These are phyloP conservation scores for Trichosporon sp. DNA, from an alignment of 1,284 basidiomycete genomes.

Conservation along the genomic window DNA sequence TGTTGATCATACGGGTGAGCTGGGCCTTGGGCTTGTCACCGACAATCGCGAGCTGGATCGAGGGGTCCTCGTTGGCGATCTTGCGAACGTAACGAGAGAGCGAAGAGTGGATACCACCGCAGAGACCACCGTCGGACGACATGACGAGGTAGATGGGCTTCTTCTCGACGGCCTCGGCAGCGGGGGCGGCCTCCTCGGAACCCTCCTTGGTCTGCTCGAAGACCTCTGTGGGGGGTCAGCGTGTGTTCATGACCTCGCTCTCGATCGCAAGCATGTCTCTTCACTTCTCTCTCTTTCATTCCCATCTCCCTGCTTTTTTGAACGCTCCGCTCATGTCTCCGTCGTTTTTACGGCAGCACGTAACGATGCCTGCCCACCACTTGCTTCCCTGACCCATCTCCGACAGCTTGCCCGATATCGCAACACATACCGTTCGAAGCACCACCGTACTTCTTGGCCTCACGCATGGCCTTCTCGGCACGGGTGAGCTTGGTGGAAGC, in stretches of 20 bases:
- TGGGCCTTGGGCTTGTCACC: constrained; percentile 98
- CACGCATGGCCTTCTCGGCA: constrained; percentile 89
- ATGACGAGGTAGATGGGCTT: constrained; percentile 85
- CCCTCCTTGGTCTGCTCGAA: constrained; percentile 59
- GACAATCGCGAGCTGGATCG: constrained; percentile 72
- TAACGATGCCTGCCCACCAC: background rate
- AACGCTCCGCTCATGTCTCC: background rate
- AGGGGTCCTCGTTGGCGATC: constrained; percentile 54
- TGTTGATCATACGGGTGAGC: constrained; percentile 60
- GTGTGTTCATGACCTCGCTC: background rate
- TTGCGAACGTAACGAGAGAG: constrained; percentile 83
- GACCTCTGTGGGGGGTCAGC: constrained; percentile 58
- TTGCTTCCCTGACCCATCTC: background rate
- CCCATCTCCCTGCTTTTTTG: background rate
- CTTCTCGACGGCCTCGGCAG: constrained; percentile 48
- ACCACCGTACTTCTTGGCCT: constrained; percentile 88
- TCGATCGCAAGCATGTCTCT: too few species aligned
- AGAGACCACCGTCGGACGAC: constrained; percentile 98
- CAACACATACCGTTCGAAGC: constrained; percentile 77
- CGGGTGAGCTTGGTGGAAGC: constrained; percentile 95
- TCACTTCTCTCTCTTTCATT: background rate
- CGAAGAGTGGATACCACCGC: constrained; percentile 98
- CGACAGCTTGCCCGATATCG: background rate
- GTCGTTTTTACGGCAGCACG: background rate
- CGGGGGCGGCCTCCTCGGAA: constrained; percentile 46